A percentile compares a stretch with the other conserved stretches of the same genome.
phyloP scores from a whole-genome alignment of 179 eudicot genomes.

The Silene coronaria region DNA sequence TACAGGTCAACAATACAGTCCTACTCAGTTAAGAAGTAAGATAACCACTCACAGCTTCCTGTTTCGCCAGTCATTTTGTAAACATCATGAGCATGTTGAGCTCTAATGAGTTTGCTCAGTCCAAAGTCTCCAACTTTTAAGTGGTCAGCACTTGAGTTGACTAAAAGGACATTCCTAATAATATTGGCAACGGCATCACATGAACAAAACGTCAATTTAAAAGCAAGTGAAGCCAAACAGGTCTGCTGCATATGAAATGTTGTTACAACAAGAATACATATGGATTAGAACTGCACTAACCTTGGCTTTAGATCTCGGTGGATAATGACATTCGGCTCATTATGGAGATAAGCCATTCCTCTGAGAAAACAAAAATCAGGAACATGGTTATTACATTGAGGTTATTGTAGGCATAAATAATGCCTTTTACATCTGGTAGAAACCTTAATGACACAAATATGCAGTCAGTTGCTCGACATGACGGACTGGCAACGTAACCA shows the following conservation, averaged over 20 bases:
- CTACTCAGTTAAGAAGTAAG: slow-evolving; percentile 7
- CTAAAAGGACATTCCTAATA: slow-evolving; percentile 88
- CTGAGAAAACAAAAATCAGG: slow-evolving; percentile 35
- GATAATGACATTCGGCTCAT: slow-evolving; percentile 89
- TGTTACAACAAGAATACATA: background rate
- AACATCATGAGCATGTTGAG: slow-evolving; percentile 83
- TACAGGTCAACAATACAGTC: slow-evolving; percentile 3
- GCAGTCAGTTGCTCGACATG: slow-evolving; percentile 6
- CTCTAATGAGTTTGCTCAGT: slow-evolving; percentile 87
- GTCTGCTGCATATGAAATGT: slow-evolving; percentile 4
- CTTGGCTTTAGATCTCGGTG: slow-evolving; percentile 97
- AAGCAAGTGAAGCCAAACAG: background rate
- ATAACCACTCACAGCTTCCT: slow-evolving; percentile 81
- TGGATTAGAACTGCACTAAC: slow-evolving; percentile 34
- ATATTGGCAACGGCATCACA: slow-evolving; percentile 8
- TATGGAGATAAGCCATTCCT: slow-evolving; percentile 98
- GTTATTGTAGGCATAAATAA: background rate
- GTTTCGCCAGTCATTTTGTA: slow-evolving; percentile 99
- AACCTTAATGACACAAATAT: background rate
- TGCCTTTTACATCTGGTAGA: slow-evolving; percentile 14
- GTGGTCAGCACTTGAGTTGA: slow-evolving; percentile 94
- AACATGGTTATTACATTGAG: slow-evolving; percentile 28
- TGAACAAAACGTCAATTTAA: background rate
- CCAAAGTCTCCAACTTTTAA: slow-evolving; percentile 99
- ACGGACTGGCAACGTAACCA: background rate